phyloP scores from a whole-genome alignment of 352 stramenopile genomes.

The Pythium phragmitis region DNA sequence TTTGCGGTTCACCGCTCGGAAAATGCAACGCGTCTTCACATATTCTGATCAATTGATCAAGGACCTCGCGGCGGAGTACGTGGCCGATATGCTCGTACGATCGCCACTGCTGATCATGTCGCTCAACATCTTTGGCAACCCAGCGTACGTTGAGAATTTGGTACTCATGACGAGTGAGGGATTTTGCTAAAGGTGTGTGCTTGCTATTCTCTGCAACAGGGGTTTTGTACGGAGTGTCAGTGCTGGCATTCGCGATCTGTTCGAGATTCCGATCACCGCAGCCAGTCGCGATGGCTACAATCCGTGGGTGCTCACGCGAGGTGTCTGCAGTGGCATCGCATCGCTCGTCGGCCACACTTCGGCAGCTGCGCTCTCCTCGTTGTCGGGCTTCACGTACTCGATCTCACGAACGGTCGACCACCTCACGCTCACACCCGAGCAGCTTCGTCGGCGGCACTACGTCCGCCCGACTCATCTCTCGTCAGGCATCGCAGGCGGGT shows the following conservation, averaged over 20 bases:
- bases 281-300: slow-evolving; percentile 73
- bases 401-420: slow-evolving; percentile 82
- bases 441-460: slow-evolving; percentile 65
- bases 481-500: slow-evolving; percentile 56
- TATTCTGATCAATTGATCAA: slow-evolving; percentile 79
- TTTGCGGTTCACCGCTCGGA: slow-evolving; percentile 49
- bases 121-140: slow-evolving; percentile 84
- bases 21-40: slow-evolving; percentile 71
- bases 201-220: slow-evolving; percentile 25
- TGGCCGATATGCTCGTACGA: slow-evolving; percentile 75
- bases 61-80: slow-evolving; percentile 80
- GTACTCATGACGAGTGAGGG: too few relatives aligned
- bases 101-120: slow-evolving; percentile 82
- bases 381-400: slow-evolving; percentile 82
- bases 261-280: slow-evolving; percentile 68
- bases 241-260: slow-evolving; percentile 65
- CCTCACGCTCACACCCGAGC: slow-evolving; percentile 59
- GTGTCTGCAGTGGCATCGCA: slow-evolving; percentile 59
- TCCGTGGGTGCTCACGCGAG: slow-evolving; percentile 73
- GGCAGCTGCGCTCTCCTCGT: slow-evolving; percentile 60
- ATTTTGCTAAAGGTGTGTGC: background rate
- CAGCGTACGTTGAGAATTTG: slow-evolving; percentile 52
- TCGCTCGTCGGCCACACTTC: slow-evolving; percentile 77
- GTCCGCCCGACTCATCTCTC: slow-evolving; percentile 61
- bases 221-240: slow-evolving; percentile 76